Evolutionary conservation across 2,329 filamentous ascomycete genomes (phyloP).

Genomic region (Verticillium zaregamsianum): DNA sequence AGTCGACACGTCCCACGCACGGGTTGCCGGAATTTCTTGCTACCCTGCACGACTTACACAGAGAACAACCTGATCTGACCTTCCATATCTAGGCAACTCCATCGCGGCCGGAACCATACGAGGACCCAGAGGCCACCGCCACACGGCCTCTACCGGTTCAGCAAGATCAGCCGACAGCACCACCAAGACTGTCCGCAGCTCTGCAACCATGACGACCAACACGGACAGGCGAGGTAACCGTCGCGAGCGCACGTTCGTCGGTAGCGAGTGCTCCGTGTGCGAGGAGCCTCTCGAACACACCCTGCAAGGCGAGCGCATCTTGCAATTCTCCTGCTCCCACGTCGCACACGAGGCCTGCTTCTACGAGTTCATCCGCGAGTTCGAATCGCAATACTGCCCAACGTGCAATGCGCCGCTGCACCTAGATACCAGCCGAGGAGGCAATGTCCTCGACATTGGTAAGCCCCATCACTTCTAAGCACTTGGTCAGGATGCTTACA

Average conservation of each 20-base stretch:
- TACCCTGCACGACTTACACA: too few species aligned
- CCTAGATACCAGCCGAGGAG: conserved; percentile 86
- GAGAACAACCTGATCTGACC: conserved; percentile 1
- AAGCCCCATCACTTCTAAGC: conserved; percentile 16
- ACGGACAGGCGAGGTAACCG: conserved; percentile 63
- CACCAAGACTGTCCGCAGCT: conserved; percentile 30
- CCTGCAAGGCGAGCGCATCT: conserved; percentile 83
- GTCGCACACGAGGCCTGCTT: conserved; percentile 98
- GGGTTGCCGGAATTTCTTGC: neutral
- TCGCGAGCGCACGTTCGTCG: conserved; percentile 91
- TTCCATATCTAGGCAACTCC: conserved; percentile 18
- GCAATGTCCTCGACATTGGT: conserved; percentile 92
- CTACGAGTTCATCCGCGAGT: conserved; percentile 95
- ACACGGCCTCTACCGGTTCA: conserved; percentile 27
- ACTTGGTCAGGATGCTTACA: neutral
- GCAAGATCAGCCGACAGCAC: conserved; percentile 25
- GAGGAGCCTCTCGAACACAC: conserved; percentile 97
- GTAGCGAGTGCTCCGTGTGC: conserved; percentile 90
- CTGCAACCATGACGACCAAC: conserved; percentile 35
- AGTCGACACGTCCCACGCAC: conserved; percentile 12
- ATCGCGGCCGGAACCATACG: conserved; percentile 20
- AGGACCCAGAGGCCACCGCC: conserved; percentile 20
- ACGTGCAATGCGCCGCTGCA: conserved; percentile 89
- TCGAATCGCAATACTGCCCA: conserved; percentile 90
- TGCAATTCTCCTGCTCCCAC: conserved; percentile 96